Conservation (phyloP, 176 grass and related monocot species). For the Tuctoria greenei region DNA sequence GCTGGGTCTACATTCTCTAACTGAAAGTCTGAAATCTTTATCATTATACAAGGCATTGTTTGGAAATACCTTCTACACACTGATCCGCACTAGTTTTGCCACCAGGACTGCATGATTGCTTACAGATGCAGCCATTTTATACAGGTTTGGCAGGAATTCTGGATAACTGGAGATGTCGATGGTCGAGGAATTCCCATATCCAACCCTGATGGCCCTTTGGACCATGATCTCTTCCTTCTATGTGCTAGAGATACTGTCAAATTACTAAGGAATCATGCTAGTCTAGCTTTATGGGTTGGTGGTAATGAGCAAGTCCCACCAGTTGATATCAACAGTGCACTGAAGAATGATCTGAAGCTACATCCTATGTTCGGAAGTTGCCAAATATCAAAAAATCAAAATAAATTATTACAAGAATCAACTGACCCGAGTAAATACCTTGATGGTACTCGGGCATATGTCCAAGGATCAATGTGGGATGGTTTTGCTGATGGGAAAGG, state of each 20-base stretch:
- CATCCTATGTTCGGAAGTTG: slow-evolving; percentile 63
- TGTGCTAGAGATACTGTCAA: slow-evolving; percentile 95
- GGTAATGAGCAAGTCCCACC: slow-evolving; percentile 96
- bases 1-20: not conserved
- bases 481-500: slow-evolving; percentile 94
- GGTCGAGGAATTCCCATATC: slow-evolving; percentile 83
- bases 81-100: not conserved
- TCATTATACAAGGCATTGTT: not conserved
- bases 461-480: slow-evolving; percentile 98
- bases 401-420: slow-evolving; percentile 36
- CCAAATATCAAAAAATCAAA: slow-evolving; percentile 1
- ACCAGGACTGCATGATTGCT: slow-evolving; percentile 22
- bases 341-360: slow-evolving; percentile 76
- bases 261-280: slow-evolving; percentile 91
- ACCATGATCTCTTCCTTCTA: slow-evolving; percentile 89
- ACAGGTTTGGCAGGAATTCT: slow-evolving; percentile 99
- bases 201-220: slow-evolving; percentile 76
- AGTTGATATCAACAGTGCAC: slow-evolving; percentile 69
- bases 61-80: slow-evolving; percentile 5
- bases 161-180: slow-evolving; percentile 98
- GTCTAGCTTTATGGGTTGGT: slow-evolving; percentile 96
- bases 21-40: slow-evolving; percentile 16
- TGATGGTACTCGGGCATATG: slow-evolving; percentile 83
- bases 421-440: slow-evolving; percentile 86
- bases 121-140: slow-evolving; percentile 34